Evolutionary conservation across 495 filamentous ascomycete species (phyloP).

Genomic region (Thozetella sp.): DNA sequence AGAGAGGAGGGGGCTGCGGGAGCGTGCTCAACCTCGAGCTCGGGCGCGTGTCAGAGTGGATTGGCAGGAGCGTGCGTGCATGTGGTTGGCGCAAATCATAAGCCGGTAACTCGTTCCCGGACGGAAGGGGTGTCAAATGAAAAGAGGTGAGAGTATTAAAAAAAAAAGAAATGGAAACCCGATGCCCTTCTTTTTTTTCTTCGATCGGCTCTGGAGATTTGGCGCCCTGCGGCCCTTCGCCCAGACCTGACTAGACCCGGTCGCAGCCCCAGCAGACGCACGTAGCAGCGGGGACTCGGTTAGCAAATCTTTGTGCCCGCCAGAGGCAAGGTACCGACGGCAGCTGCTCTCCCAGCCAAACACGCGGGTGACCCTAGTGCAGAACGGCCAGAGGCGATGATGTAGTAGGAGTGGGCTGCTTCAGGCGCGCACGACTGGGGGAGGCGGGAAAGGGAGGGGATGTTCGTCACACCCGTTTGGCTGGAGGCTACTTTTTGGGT

Average conservation of each 20-base stretch:
- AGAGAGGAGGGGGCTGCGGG: slow-evolving; percentile 23
- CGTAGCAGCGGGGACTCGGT: slow-evolving; percentile 1
- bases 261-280: slow-evolving; percentile 3
- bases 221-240: neutral
- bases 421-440: neutral
- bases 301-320: neutral
- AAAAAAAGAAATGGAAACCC: slow-evolving; percentile 13
- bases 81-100: slow-evolving; percentile 36
- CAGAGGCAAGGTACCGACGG: no score
- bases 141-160: slow-evolving; percentile 22
- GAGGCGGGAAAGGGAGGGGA: neutral
- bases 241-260: slow-evolving; percentile 2
- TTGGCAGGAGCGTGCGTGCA: slow-evolving; percentile 29
- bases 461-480: neutral
- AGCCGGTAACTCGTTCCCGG: neutral
- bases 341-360: no score
- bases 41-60: slow-evolving; percentile 16
- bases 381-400: neutral
- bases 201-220: slow-evolving; percentile 8
- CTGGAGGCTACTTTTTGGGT: neutral
- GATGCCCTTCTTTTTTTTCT: slow-evolving; percentile 11
- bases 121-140: slow-evolving; percentile 21
- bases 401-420: neutral
- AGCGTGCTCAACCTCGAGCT: slow-evolving; percentile 23
- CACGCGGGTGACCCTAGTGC: slow-evolving; percentile 1